Evolutionary conservation across 225 moss, liverwort and hornwort species (phyloP), one percentile per base, ranked within the genome.

Genomic region (Lunularia cruciata): DNA sequence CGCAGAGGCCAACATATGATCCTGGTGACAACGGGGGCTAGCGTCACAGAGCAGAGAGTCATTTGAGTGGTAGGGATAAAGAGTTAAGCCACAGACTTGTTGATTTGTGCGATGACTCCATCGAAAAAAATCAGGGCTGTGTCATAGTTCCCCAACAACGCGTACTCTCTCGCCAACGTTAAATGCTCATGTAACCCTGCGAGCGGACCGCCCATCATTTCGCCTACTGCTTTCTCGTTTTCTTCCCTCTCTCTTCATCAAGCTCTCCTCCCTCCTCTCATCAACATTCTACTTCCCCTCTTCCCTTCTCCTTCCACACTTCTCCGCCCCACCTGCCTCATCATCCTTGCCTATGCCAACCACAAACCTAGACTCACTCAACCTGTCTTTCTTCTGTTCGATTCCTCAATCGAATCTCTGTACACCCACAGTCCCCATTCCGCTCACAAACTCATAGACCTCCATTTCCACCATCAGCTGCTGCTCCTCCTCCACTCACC

Each of bases 91-190:
- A 32, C 68, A 3, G 38, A 92, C 95, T 93, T 99, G 75, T 89
- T 99, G 77, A 99, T 99, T 80, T 88, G 98, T 48, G 98, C 89
- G 64, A 99, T 78, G 25, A 99, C 98, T 27, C 98, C 98, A 76
- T 99, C 98, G 69, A 93, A 99, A 54, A 99, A 99, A 25, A 99
- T 93, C 65, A 99, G 89, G 42, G 98, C 91, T 0, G 98, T 99
- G 78, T 93, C 98, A 69, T 99, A 99, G 89, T 88, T 99, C 6
- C 98, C 98, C 40, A 99, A 84, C 89, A 99, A 74, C 16, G 98
- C 98, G 65, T 99, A 93, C 89, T 99, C 98, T 63, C 98, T 79
- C 59, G 98, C 98, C 75, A 93, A 84, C 26, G 98, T 99, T 51
- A 99, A 88, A 80, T 99, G 98, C 86, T 99, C 98, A 60, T 79